A percentile compares a stretch with the other conserved stretches of the same genome.
Evolutionary conservation across 805 yeast genomes (phyloP).

Genomic region (Ogataea kodamae): DNA sequence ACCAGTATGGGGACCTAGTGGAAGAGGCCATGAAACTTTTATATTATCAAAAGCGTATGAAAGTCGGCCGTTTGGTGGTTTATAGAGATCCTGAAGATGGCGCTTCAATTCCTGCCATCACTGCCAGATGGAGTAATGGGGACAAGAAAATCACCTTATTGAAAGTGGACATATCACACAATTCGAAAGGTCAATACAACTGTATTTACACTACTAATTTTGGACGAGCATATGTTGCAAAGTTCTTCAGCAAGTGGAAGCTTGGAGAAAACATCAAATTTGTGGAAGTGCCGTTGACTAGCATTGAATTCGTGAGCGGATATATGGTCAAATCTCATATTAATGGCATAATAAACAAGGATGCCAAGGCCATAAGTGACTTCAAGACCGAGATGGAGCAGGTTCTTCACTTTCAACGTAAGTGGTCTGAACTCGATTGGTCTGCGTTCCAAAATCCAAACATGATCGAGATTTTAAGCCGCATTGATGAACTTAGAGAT

Average conservation of each 20-base stretch:
- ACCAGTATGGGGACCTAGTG: slow-evolving; percentile 43
- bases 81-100: slow-evolving; percentile 44
- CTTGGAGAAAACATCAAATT: slow-evolving; percentile 18
- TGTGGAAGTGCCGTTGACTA: slow-evolving; percentile 38
- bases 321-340: slow-evolving; percentile 35
- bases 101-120: slow-evolving; percentile 48
- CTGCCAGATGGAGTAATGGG: slow-evolving; percentile 41
- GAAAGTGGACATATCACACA: slow-evolving; percentile 40
- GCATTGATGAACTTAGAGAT: slow-evolving; percentile 33
- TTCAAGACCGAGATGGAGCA: slow-evolving; percentile 36
- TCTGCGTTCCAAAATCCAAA: slow-evolving; percentile 33
- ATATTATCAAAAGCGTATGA: slow-evolving; percentile 44
- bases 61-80: slow-evolving; percentile 54
- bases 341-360: slow-evolving; percentile 37
- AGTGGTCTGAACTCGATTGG: slow-evolving; percentile 45
- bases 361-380: slow-evolving; percentile 34
- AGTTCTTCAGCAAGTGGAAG: slow-evolving; percentile 36
- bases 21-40: slow-evolving; percentile 46
- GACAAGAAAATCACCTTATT: slow-evolving; percentile 37
- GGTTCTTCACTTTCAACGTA: slow-evolving; percentile 37
- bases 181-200: slow-evolving; percentile 13
- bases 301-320: slow-evolving; percentile 43
- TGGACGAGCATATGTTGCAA: slow-evolving; percentile 32
- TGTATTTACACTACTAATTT: slow-evolving; percentile 26
- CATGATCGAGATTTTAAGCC: slow-evolving; percentile 35